phyloP scores from a whole-genome alignment of 768 basidiomycete species.

The Rhodotorula kratochvilovae region DNA sequence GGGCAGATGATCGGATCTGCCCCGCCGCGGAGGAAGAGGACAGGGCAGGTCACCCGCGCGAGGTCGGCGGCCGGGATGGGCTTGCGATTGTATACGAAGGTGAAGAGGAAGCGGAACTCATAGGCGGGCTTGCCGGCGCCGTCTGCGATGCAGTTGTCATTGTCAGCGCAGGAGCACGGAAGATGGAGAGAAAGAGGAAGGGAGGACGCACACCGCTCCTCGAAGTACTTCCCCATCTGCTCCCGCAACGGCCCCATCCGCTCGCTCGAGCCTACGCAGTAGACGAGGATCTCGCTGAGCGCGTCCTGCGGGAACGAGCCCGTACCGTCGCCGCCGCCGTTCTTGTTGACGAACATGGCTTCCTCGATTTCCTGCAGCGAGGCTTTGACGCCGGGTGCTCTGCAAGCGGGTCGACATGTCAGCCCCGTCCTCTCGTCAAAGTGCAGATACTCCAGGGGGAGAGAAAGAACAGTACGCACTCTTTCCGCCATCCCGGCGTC shows the following conservation, averaged over 20 bases:
- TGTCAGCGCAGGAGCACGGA: not conserved
- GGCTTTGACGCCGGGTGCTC: not conserved
- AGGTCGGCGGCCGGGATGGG: conserved; percentile 5
- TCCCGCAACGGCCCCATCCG: not conserved
- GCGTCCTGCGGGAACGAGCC: not conserved
- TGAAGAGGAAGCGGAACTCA: conserved; percentile 15
- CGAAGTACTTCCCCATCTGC: not conserved
- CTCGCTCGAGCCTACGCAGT: not conserved
- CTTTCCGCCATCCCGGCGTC: conserved; percentile 12
- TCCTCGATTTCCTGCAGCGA: not conserved
- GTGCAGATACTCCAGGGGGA: too few species aligned
- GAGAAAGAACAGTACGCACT: not conserved
- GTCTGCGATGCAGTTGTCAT: not conserved
- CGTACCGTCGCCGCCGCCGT: not conserved
- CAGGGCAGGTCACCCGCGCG: conserved; percentile 6
- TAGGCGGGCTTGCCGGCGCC: not conserved
- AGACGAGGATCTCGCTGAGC: conserved; percentile 10
- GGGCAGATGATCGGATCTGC: conserved; percentile 22
- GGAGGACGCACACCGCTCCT: conserved; percentile 16
- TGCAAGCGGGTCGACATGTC: not conserved
- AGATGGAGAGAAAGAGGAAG: not conserved
- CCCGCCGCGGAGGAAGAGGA: conserved; percentile 18
- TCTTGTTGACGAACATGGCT: conserved; percentile 4
- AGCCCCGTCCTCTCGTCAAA: too few species aligned
- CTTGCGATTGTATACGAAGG: not conserved